These are phyloP conservation scores for Beta lomatogona DNA, from an alignment of 179 eudicot genomes.

Conservation along the genomic window DNA sequence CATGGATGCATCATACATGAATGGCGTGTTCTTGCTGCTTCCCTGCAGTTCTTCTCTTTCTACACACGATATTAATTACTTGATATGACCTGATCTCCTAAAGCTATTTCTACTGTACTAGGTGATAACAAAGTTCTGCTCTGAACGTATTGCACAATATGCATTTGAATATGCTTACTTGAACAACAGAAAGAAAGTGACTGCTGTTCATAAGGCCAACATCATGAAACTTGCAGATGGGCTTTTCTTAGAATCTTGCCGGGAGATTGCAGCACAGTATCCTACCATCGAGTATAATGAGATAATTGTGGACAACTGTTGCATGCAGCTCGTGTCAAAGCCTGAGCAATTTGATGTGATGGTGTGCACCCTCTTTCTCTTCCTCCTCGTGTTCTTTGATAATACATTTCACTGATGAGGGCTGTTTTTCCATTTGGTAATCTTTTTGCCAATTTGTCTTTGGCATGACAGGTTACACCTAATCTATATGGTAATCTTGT, in stretches of 20 bases:
- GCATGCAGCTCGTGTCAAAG: constrained; percentile 97
- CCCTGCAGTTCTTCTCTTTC: too few species aligned
- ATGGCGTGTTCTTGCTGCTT: too few species aligned
- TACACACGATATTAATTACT: neutral
- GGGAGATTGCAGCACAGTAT: constrained; percentile 73
- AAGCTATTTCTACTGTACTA: constrained; percentile 28
- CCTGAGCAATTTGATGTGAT: constrained; percentile 99
- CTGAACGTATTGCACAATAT: constrained; percentile 90
- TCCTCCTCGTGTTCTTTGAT: neutral
- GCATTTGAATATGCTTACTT: constrained; percentile 92
- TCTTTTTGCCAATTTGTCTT: too few species aligned
- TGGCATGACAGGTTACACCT: constrained; percentile 71
- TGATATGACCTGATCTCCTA: neutral
- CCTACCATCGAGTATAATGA: constrained; percentile 80
- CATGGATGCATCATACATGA: too few species aligned
- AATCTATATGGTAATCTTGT: constrained; percentile 93
- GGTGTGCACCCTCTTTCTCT: constrained; percentile 43
- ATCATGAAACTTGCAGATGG: constrained; percentile 97
- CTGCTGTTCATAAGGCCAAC: constrained; percentile 96
- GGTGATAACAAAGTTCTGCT: constrained; percentile 92
- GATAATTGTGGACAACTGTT: constrained; percentile 94
- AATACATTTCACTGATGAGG: constrained; percentile 14
- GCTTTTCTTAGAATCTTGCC: constrained; percentile 82
- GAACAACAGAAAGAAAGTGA: constrained; percentile 85
- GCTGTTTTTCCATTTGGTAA: neutral